Percentiles rank a stretch among this genome's conserved stretches.
phyloP scores from a whole-genome alignment of 2,329 filamentous ascomycete genomes.

The Fusarium torreyae region DNA sequence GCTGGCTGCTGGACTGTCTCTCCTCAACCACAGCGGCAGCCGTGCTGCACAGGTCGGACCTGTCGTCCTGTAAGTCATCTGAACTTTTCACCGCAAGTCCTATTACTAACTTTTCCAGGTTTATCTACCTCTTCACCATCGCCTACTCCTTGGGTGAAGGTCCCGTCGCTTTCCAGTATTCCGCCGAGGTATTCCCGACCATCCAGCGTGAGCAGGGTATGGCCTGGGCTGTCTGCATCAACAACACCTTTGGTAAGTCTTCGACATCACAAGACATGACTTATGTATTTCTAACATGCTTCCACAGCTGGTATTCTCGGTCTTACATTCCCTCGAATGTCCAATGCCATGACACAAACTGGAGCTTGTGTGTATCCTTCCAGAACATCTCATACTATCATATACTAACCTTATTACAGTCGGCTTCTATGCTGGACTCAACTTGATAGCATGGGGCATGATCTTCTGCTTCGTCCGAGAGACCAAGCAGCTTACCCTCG shows the following conservation, averaged over 20 bases:
- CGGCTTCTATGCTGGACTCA: conserved; percentile 64
- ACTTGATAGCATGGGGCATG: conserved; percentile 61
- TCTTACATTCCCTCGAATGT: conserved; percentile 54
- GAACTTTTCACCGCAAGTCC: rapidly evolving
- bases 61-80: conserved; percentile 43
- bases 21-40: conserved; percentile 47
- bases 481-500: conserved; percentile 66
- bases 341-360: conserved; percentile 51
- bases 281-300: conserved; percentile 1
- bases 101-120: conserved; percentile 30
- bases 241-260: conserved; percentile 51
- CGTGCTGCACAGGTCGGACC: conserved; percentile 49
- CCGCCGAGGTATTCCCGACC: conserved; percentile 57
- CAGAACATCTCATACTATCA: rapidly evolving
- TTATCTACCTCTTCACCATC: conserved; percentile 57
- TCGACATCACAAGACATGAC: rapidly evolving
- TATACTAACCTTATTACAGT: conserved; percentile 43
- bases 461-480: conserved; percentile 67
- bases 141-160: conserved; percentile 56
- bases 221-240: conserved; percentile 58
- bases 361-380: conserved; percentile 48
- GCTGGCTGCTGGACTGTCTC: conserved; percentile 52
- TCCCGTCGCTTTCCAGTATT: conserved; percentile 58
- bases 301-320: conserved; percentile 47
- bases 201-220: conserved; percentile 58